Conservation (phyloP, 2,329 filamentous ascomycete species). For the Colletotrichum coccodes region DNA sequence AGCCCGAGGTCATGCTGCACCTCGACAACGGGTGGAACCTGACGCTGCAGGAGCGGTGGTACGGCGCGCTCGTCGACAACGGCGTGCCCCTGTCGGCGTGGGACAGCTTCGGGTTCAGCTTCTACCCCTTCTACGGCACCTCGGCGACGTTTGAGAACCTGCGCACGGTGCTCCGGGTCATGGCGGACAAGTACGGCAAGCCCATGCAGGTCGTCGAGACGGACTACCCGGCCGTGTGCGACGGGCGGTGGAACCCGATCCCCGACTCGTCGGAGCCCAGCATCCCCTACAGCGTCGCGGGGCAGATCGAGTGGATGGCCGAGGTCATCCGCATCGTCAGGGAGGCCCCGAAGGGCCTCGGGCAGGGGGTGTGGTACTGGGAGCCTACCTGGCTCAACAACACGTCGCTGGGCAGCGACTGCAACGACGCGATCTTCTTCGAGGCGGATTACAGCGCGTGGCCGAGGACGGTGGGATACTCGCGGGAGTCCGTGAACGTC, state of each 20-base stretch:
- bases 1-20: constrained; percentile 31
- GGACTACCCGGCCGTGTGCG: constrained; percentile 28
- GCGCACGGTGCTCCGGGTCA: not conserved
- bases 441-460: constrained; percentile 28
- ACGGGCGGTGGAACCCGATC: constrained; percentile 27
- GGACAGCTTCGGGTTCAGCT: constrained; percentile 26
- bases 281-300: constrained; percentile 26
- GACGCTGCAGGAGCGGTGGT: constrained; percentile 28
- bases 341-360: constrained; percentile 17
- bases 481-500: constrained; percentile 17
- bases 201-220: constrained; percentile 29
- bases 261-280: constrained; percentile 23
- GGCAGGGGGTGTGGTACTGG: constrained; percentile 26
- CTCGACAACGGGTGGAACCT: constrained; percentile 32
- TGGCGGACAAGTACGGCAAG: constrained; percentile 27
- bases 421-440: constrained; percentile 26
- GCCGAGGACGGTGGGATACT: constrained; percentile 24
- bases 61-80: constrained; percentile 26
- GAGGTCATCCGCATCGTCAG: constrained; percentile 19
- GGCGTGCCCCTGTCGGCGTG: constrained; percentile 26
- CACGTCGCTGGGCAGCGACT: constrained; percentile 26
- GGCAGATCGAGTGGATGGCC: constrained; percentile 19
- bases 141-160: constrained; percentile 28
- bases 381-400: constrained; percentile 24
- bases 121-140: constrained; percentile 31